Evolutionary conservation across 2,329 filamentous ascomycete species (phyloP).

Genomic region (Malbranchea zuffiana): DNA sequence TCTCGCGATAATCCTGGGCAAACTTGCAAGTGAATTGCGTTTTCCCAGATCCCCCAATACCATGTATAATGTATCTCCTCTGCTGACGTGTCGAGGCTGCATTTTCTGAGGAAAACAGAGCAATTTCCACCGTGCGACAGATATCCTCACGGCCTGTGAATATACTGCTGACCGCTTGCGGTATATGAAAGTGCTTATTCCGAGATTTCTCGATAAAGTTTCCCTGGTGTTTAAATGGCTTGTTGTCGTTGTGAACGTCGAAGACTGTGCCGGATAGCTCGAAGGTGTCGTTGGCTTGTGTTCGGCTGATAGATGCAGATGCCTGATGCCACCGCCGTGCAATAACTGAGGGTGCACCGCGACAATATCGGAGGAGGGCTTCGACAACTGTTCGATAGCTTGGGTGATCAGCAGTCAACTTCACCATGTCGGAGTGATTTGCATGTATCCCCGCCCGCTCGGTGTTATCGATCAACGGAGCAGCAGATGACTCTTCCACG

Average conservation of each 20-base stretch:
- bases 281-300: not conserved
- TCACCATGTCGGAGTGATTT: conserved; percentile 24
- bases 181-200: conserved; percentile 19
- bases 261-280: not conserved
- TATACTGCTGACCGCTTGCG: conserved; percentile 15
- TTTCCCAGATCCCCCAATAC: conserved; percentile 33
- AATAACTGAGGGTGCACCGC: conserved; percentile 4
- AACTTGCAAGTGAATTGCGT: conserved; percentile 32
- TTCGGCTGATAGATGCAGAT: not conserved
- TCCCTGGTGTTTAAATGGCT: not conserved
- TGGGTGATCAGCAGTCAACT: conserved; percentile 17
- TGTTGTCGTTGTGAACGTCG: conserved; percentile 1
- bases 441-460: conserved; percentile 27
- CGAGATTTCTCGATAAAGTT: not conserved
- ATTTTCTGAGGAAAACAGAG: conserved; percentile 8
- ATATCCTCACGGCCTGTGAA: conserved; percentile 16
- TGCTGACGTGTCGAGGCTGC: conserved; percentile 13
- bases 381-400: conserved; percentile 20
- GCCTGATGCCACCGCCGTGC: not conserved
- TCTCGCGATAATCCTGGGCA: conserved; percentile 25
- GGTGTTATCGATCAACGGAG: conserved; percentile 27
- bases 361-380: conserved; percentile 14
- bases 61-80: conserved; percentile 27
- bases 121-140: conserved; percentile 10
- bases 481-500: conserved; percentile 23